phyloP scores from a whole-genome alignment of 768 basidiomycete genomes.

The Trametes elegans region DNA sequence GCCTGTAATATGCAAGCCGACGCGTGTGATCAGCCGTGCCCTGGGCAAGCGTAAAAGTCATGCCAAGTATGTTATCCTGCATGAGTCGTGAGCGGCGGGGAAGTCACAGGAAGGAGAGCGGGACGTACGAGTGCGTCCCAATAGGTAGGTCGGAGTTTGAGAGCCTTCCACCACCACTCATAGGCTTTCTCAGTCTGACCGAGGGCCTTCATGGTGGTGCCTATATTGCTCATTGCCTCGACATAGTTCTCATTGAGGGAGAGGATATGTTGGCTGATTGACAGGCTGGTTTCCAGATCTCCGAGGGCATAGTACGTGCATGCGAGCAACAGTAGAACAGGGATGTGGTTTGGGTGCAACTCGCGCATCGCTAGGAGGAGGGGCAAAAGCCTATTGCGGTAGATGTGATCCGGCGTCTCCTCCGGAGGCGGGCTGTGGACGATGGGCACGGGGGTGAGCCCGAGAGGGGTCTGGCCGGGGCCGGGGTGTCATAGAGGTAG shows the following conservation, averaged over 20 bases:
- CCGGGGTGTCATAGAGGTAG: slow-evolving; percentile 29
- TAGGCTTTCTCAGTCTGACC: slow-evolving; percentile 34
- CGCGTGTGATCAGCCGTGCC: slow-evolving; percentile 9
- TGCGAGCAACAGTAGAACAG: slow-evolving; percentile 35
- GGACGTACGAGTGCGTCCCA: slow-evolving; percentile 34
- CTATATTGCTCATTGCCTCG: slow-evolving; percentile 43
- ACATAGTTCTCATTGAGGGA: slow-evolving; percentile 27
- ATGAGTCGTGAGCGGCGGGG: slow-evolving; percentile 8
- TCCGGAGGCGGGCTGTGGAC: slow-evolving; percentile 13
- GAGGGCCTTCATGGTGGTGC: slow-evolving; percentile 35
- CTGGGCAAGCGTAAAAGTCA: slow-evolving; percentile 27
- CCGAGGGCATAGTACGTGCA: slow-evolving; percentile 37
- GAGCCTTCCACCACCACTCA: slow-evolving; percentile 41
- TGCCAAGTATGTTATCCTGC: slow-evolving; percentile 37
- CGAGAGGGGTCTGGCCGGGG: not conserved
- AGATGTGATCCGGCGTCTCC: slow-evolving; percentile 20
- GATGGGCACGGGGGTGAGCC: slow-evolving; percentile 17
- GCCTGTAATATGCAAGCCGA: slow-evolving; percentile 20
- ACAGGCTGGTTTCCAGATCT: slow-evolving; percentile 30
- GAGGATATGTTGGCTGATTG: slow-evolving; percentile 35
- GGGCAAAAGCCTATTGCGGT: slow-evolving; percentile 30
- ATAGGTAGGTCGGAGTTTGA: slow-evolving; percentile 31
- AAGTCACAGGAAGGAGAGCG: not conserved
- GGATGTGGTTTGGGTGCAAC: slow-evolving; percentile 33
- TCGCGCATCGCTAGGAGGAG: slow-evolving; percentile 33